These are phyloP conservation scores for Cercis canadensis DNA, from an alignment of 306 rosid species.

Conservation along the genomic window DNA sequence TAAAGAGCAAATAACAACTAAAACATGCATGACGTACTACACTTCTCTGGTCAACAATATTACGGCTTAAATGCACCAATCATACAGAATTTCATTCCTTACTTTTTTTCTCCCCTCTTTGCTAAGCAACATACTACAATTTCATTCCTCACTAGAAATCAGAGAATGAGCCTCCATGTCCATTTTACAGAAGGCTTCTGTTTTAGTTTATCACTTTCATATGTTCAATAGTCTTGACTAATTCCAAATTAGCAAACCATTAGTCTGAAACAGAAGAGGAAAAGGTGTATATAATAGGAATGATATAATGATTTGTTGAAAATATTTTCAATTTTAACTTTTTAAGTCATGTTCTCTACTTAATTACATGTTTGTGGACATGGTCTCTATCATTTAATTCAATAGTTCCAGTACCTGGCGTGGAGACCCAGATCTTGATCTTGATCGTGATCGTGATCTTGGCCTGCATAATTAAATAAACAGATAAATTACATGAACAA, in stretches of 20 bases:
- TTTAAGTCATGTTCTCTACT: not conserved
- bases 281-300: not conserved
- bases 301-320: not conserved
- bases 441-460: conserved; percentile 60
- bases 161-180: not conserved
- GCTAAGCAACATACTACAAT: not conserved
- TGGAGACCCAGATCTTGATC: conserved; percentile 73
- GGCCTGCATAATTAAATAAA: conserved; percentile 54
- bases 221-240: not conserved
- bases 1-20: not conserved
- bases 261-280: not conserved
- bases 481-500: conserved; percentile 15
- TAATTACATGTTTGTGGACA: not conserved
- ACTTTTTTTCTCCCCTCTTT: no score
- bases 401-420: conserved; percentile 56
- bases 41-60: not conserved
- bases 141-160: not conserved
- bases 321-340: not conserved
- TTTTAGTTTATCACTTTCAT: not conserved
- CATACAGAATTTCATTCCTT: no score
- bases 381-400: conserved; percentile 10
- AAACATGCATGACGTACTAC: conserved; percentile 7
- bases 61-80: no score
- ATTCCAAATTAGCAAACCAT: not conserved
- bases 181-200: not conserved